Base-by-base conservation (phyloP, 176 grass and related monocot genomes). In the Ensete glaucum region DNA sequence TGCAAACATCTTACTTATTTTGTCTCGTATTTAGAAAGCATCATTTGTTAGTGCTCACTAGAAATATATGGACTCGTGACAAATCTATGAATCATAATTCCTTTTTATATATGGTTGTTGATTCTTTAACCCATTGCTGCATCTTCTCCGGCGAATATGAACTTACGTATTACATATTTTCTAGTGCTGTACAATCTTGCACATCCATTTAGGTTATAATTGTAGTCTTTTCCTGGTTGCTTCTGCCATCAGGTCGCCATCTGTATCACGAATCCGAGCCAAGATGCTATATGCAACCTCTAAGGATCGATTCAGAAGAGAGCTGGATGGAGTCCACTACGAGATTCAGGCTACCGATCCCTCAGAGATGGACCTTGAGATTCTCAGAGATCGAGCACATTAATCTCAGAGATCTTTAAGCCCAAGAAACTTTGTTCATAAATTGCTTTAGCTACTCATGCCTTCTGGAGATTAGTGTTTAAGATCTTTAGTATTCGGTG, bases 261-360 rank as follows among this genome's bases (percentile, higher is more conserved):
- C 78, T 0, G 81, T 82, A 71, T 94, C 95, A 25, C 84, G 95
- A 14, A 89, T 99, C 53, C 90, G 95, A 62, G 95, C 95, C 6
- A 99, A 99, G 86, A 99, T 99, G 95, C 73, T 99, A 27, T 99
- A 99, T 80, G 70, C 95, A 29, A 94, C 90, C 54, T 94, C 95
- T 20, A 99, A 94, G 84, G 90, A 94, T 58, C 80, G 88, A 63
- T 87, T 99, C 82, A 93, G 89, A 76, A 73, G 88, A 25, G 95
- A 99, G 64, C 82, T 99, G 8, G 90, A 99, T 50, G 95, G 95
- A 11, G 88, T 99, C 17, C 95, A 99, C 78, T 94, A 94, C 1
- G 95, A 99, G 82, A 93, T 99, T 82, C 95, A 99, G 76, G 95
- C 95, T 26, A 99, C 95, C 1, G 95, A 99, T 49, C 88, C 86